Evolutionary conservation across 371 early-diverging fungal genomes (phyloP), one percentile per base, ranked within the genome.

Genomic region (Rhizopus delemar): DNA sequence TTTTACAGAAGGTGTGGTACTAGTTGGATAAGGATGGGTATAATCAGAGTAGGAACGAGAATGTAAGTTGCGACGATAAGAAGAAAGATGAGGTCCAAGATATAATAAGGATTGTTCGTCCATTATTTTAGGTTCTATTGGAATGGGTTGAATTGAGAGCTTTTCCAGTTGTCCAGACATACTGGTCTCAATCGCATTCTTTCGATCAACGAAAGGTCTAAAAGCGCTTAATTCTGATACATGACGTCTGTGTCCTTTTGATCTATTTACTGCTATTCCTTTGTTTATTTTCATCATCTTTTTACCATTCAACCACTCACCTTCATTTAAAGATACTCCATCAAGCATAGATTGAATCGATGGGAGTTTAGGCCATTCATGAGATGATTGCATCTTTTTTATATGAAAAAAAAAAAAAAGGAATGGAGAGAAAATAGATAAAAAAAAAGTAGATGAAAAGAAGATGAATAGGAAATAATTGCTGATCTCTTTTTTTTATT

Each of bases 11-110:
- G 60, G 59, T 8, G 63, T 53, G n/a, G 32, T 61, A 22, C 22
- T 22, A 41, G 53, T 70, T 52, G 62, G 53, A 60, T 74, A 80
- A 51, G 80, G 77, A 51, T 80, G 80, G 35, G 77, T 73, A 59
- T 74, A 74, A 56, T 80, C 77, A 34, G 80, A 80, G 48, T 63
- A 74, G 15, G 80, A 80, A 12, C 80, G 74, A 11, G 77, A 62
- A 56, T 79, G 80, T 51, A 74, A 61, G 50, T 74, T 71, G 36
- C 72, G 65, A 22, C 67, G 70, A 41, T 46, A 59, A 31, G 49
- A 35, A 16, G 51, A 57, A 16, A 34, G 43, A 55, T 41, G 16
- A 22, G 46, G 46, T 7, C 16, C 7, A 22, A 45, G 22, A n/a
- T 7, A 8, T 11, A 45, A 45, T 11, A 11, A 45, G 46, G 35